phyloP scores from a whole-genome alignment of 2,329 filamentous ascomycete species.

The Neurospora sp. region DNA sequence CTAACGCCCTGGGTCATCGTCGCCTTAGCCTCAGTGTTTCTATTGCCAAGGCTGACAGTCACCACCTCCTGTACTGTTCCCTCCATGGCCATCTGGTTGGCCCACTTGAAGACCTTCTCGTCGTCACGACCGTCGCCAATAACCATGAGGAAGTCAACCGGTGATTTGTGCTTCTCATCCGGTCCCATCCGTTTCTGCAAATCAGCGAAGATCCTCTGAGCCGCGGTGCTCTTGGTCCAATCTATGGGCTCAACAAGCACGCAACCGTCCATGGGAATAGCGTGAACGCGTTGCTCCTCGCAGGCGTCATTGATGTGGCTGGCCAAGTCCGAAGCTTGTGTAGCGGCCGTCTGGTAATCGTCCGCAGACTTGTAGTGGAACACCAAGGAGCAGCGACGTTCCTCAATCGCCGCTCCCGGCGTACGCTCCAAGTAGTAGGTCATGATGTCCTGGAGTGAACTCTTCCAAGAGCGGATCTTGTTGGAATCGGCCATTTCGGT shows the following conservation, averaged over 20 bases:
- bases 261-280: conserved; percentile 68
- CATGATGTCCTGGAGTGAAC: conserved; percentile 71
- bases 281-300: conserved; percentile 72
- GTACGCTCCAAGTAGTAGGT: conserved; percentile 85
- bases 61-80: conserved; percentile 51
- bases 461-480: conserved; percentile 69
- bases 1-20: conserved; percentile 88
- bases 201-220: conserved; percentile 60
- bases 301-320: conserved; percentile 94
- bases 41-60: conserved; percentile 76
- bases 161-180: conserved; percentile 24
- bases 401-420: conserved; percentile 78
- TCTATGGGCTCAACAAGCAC: conserved; percentile 78
- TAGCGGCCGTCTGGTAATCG: conserved; percentile 63
- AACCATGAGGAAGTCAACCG: conserved; percentile 79
- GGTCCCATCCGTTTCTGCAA: conserved; percentile 32
- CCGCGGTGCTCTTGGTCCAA: conserved; percentile 81
- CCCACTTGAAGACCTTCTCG: conserved; percentile 90
- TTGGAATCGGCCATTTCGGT: conserved; percentile 64
- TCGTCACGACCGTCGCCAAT: conserved; percentile 88
- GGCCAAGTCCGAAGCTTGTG: conserved; percentile 80
- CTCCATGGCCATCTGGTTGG: conserved; percentile 60
- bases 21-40: conserved; percentile 78
- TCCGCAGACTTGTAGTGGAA: conserved; percentile 84
- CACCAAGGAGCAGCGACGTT: conserved; percentile 82